Evolutionary conservation across 192 early-diverging fungal species (phyloP), one percentile per base, ranked within the genome.

Genomic region (Coemansia sp.): DNA sequence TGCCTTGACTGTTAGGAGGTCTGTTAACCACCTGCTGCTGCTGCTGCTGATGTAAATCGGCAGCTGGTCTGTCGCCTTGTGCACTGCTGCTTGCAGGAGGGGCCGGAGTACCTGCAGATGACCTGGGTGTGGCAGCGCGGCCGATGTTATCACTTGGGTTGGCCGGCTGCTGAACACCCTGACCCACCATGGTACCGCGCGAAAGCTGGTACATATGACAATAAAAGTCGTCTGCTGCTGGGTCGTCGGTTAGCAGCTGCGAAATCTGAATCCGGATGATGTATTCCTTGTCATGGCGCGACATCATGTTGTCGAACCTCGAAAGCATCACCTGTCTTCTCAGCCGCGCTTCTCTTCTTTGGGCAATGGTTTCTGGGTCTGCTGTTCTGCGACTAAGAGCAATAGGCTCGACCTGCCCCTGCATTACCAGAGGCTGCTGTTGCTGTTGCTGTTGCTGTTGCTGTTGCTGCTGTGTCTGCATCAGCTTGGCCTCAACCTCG

Each of bases 181-280:
- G 57, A 4, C 59, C 59, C 36, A 74, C 51, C 58, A 68, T 53
- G 7, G 66, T 61, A 1, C 79, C 85, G 43, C 88, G 88, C 43
- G 92, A 86, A 32, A 91, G 87, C 34, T 90, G 90, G 84, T 91
- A 95, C 56, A 97, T 90, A 70, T 97, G 94, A 78, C 91, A 95
- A 80, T 99, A 99, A 73, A 97, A 99, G 69, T 99, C 97, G 65
- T 97, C 96, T 5, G 89, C 85, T 28, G 89, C 91, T 33, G 97
- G 97, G 73, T 97, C 94, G 57, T 94, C 95, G 3, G 93, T 91
- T 3, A 95, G 93, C 37, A 99, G 87, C 80, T 98, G 95, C 37
- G 92, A 90, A 37, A 99, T 89, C 79, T 99, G 97, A 65, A 98
- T 96, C 52, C 91, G 89, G 48, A 95, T 88, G 76, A 99, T 94